Evolutionary conservation across 441 rosid genomes (phyloP), one percentile per base, ranked within the genome.

Genomic region (Dalechampia spathulata): DNA sequence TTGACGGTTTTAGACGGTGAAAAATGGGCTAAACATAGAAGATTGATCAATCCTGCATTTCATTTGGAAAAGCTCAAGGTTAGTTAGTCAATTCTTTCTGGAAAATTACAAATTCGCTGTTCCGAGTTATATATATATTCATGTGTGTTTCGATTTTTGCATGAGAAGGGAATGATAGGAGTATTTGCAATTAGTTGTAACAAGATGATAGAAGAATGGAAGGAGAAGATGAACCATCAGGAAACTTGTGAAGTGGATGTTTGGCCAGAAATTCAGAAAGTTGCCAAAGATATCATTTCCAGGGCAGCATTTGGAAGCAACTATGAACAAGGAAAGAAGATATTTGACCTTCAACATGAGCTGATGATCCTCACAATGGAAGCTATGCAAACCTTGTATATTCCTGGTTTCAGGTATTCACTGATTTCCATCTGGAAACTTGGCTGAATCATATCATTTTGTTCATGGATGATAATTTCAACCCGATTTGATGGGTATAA

Each of bases 331-430:
- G 84, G 80, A 19, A 76, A 68, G 66, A 70, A 66, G 42, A 64
- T 70, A 26, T 76, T 81, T 48, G 55, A 72, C 27, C 80, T 68
- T 52, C 82, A 70, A 51, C 72, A 63, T 1, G 77, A 79, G 60
- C 41, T 66, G 38, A 47, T 71, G 7, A 13, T 49, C 17, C 22
- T 74, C 32, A 52, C 63, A 3, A 12, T 72, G 17, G 80, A 78
- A 69, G 68, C 75, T 7, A 64, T 71, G 74, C 65, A 54, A 57
- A 62, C 67, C 30, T 3, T 66, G 2, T 74, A 76, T 56, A 50
- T 78, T 60, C 87, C 87, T 21, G 80, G 82, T 43, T 74, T 74
- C 67, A 78, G 80, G 78, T 78, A 22, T 51, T 34, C 47, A 14
- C 60, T 19, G 39, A 42, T 19, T 27, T 39, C 23, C 16, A 40